Percentiles rank a stretch among this genome's conserved stretches.
Conservation (phyloP, 2,329 filamentous ascomycete species). For the Endoconidiophora laricicola region DNA sequence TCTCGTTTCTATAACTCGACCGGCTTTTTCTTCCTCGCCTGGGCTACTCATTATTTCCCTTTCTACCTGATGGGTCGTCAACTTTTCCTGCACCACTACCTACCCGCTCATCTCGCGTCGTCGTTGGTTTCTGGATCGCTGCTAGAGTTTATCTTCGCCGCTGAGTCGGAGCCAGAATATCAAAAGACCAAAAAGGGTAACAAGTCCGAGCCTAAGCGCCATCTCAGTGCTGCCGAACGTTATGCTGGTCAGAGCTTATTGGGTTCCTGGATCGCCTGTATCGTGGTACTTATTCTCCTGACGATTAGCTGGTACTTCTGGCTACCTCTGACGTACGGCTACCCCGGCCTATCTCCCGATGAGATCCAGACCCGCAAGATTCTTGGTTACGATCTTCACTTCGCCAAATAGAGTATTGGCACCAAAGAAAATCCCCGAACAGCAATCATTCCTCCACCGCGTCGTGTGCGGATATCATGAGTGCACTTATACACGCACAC, state of each 20-base stretch:
- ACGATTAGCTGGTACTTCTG: slow-evolving; percentile 82
- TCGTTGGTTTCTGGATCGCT: slow-evolving; percentile 78
- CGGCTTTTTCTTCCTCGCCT: slow-evolving; percentile 96
- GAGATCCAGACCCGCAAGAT: slow-evolving; percentile 77
- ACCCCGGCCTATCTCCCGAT: slow-evolving; percentile 66
- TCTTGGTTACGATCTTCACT: slow-evolving; percentile 94
- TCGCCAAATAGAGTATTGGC: slow-evolving; percentile 62
- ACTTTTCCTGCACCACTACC: slow-evolving; percentile 93
- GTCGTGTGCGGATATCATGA: no score
- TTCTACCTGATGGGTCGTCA: slow-evolving; percentile 98
- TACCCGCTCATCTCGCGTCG: slow-evolving; percentile 85
- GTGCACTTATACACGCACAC: no score
- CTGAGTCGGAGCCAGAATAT: slow-evolving; percentile 32
- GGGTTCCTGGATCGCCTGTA: slow-evolving; percentile 61
- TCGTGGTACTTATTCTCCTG: slow-evolving; percentile 49
- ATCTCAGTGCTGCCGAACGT: slow-evolving; percentile 65
- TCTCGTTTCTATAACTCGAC: slow-evolving; percentile 95
- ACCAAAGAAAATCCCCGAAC: neutral
- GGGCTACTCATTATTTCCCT: slow-evolving; percentile 92
- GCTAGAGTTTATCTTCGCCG: slow-evolving; percentile 89
- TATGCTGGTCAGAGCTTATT: slow-evolving; percentile 63
- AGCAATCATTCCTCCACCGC: no score
- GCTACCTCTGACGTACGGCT: slow-evolving; percentile 87
- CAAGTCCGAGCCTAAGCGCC: slow-evolving; percentile 33
- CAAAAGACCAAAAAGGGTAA: slow-evolving; percentile 23